Base-by-base conservation (phyloP, 164 flowering plant species). In the Vitis riparia region DNA sequence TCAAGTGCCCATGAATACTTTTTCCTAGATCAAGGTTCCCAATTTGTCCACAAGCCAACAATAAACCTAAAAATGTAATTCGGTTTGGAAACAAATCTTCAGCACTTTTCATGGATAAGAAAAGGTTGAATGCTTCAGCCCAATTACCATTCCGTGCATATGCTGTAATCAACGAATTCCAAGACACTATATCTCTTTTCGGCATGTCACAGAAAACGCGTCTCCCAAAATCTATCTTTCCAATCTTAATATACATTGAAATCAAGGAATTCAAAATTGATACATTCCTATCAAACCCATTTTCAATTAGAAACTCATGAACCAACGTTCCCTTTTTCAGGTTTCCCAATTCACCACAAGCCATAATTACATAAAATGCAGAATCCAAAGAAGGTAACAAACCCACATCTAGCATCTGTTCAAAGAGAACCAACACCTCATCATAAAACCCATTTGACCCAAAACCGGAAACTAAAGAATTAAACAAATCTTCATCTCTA, bases 91-190 rank as follows among this genome's bases (percentile, higher is more conserved):
- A 53, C 51, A 73, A 70, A 32, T 65, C 23, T 30, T 15, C 70
- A 56, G 19, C 61, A 29, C 52, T 68, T 70, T 75, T 73, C 83
- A 79, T 75, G 63, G 58, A 52, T 19, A 62, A 65, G 59, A 73
- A 82, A 50, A 82, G 47, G 11, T 67, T 60, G 69, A 77, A 77
- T 37, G 69, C 77, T 77, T 77, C 72, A 32, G n/a, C 12, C 72
- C 79, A 75, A 64, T 75, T 32, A 30, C 74, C 77, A 68, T 52
- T 72, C 49, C 71, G 76, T 8, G 81, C 79, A 78, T 77, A 77
- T 47, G 79, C 81, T 5, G 76, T 64, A 13, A 82, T 77, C 72
- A 82, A 30, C 13, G 78, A 65, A 75, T 80, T 82, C 83, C 85
- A 82, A 29, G 85, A 77, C 59, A 79, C 81, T 44, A 77, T 1